These are phyloP conservation scores for Barnettozyma hawaiiensis DNA, from an alignment of 1,139 yeast species.

Conservation along the genomic window DNA sequence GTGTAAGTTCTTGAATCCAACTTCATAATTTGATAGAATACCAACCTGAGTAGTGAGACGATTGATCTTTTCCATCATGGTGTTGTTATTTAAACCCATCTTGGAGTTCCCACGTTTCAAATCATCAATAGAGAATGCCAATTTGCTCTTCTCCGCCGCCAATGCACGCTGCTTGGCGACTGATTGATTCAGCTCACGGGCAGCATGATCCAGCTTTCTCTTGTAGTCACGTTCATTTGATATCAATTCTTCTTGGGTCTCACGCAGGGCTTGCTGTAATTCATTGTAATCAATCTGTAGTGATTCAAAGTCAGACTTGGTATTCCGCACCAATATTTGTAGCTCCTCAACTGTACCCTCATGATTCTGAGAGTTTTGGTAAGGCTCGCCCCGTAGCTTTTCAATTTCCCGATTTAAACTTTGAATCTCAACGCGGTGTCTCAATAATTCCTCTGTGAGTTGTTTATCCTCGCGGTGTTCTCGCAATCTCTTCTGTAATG, in stretches of 20 bases:
- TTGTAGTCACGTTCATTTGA: constrained; percentile 24
- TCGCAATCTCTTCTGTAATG: constrained; percentile 8
- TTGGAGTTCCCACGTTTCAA: constrained; percentile 35
- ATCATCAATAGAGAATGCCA: constrained; percentile 39
- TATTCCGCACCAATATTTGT: neutral
- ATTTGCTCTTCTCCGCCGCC: constrained; percentile 45
- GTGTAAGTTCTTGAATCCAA: constrained; percentile 37
- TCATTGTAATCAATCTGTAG: constrained; percentile 31
- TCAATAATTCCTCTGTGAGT: constrained; percentile 11
- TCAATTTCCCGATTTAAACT: constrained; percentile 16
- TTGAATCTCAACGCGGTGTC: constrained; percentile 23
- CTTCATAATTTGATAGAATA: constrained; percentile 30
- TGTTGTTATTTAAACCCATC: constrained; percentile 31
- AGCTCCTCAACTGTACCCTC: constrained; percentile 17
- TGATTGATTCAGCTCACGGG: constrained; percentile 39
- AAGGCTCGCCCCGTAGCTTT: constrained; percentile 15
- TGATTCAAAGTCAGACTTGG: constrained; percentile 24
- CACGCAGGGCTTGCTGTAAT: constrained; percentile 30
- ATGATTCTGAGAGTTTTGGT: constrained; percentile 15
- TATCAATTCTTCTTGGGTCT: constrained; percentile 19
- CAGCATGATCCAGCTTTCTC: constrained; percentile 30
- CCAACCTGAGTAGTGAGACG: constrained; percentile 22
- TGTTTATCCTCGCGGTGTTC: constrained; percentile 7
- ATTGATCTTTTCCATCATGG: constrained; percentile 33
- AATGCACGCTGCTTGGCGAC: constrained; percentile 43